Evolutionary conservation across 352 stramenopile species (phyloP).

Genomic region (Elongisporangium prolatum): DNA sequence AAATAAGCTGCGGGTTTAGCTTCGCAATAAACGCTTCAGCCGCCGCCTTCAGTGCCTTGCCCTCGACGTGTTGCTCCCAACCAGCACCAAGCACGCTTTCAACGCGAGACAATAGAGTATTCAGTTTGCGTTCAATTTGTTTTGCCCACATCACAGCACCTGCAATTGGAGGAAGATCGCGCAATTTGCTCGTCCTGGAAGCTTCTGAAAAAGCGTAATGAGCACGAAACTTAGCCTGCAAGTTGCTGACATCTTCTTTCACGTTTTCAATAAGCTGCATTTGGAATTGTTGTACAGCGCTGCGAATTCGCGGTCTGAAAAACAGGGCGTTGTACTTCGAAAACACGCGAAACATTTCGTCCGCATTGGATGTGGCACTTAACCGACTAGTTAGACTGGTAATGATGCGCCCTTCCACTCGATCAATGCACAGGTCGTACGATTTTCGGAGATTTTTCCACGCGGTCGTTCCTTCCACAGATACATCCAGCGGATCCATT

Average conservation of each 20-base stretch:
- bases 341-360: slow-evolving; percentile 97
- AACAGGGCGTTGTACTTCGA: slow-evolving; percentile 98
- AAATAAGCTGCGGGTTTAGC: slow-evolving; percentile 90
- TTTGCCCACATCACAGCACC: slow-evolving; percentile 99
- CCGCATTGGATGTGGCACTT: slow-evolving; percentile 87
- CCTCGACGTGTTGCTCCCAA: slow-evolving; percentile 98
- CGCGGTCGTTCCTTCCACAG: slow-evolving; percentile 63
- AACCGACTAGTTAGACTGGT: slow-evolving; percentile 85
- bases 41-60: slow-evolving; percentile 92
- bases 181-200: slow-evolving; percentile 90
- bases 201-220: slow-evolving; percentile 97
- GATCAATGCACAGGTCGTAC: slow-evolving; percentile 90
- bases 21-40: slow-evolving; percentile 85
- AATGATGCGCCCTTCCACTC: slow-evolving; percentile 91
- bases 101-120: slow-evolving; percentile 95
- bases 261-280: slow-evolving; percentile 98
- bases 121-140: slow-evolving; percentile 99
- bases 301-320: slow-evolving; percentile 92
- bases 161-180: slow-evolving; percentile 97
- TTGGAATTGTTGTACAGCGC: slow-evolving; percentile 98
- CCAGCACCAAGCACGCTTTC: slow-evolving; percentile 95
- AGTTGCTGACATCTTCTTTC: slow-evolving; percentile 93
- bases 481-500: slow-evolving; percentile 85
- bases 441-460: slow-evolving; percentile 87
- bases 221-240: slow-evolving; percentile 94